phyloP scores from a whole-genome alignment of 306 rosid species.

The Sicyos edulis region DNA sequence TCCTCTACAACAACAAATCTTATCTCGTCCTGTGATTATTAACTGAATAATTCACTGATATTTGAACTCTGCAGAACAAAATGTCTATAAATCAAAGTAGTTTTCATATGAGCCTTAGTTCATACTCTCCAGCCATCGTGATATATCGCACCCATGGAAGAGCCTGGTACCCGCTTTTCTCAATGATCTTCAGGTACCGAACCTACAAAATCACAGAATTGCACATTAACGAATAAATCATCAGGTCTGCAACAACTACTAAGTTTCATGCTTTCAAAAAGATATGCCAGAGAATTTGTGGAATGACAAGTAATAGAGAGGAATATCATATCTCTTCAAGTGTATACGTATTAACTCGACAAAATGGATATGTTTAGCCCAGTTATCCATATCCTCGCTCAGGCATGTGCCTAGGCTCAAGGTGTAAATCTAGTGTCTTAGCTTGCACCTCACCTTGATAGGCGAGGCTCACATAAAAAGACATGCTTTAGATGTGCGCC shows the following conservation, averaged over 20 bases:
- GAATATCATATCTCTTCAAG: no score
- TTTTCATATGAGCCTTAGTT: slow-evolving; percentile 69
- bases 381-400: not conserved
- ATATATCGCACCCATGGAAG: slow-evolving; percentile 99
- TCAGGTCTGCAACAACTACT: not conserved
- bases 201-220: slow-evolving; percentile 43
- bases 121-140: slow-evolving; percentile 98
- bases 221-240: not conserved
- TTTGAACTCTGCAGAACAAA: slow-evolving; percentile 11
- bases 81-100: slow-evolving; percentile 16
- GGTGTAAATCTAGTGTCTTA: no score
- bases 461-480: no score
- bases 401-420: no score
- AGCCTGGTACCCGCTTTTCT: slow-evolving; percentile 95
- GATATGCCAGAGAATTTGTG: no score
- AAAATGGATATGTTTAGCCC: not conserved
- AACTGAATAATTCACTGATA: slow-evolving; percentile 21
- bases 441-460: no score
- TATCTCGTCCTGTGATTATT: slow-evolving; percentile 20
- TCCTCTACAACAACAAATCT: slow-evolving; percentile 22
- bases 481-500: no score
- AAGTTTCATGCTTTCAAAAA: no score
- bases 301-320: no score
- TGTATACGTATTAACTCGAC: no score
- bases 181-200: slow-evolving; percentile 90